Conservation (phyloP, 352 stramenopile species). For the Peronospora farinosa region DNA sequence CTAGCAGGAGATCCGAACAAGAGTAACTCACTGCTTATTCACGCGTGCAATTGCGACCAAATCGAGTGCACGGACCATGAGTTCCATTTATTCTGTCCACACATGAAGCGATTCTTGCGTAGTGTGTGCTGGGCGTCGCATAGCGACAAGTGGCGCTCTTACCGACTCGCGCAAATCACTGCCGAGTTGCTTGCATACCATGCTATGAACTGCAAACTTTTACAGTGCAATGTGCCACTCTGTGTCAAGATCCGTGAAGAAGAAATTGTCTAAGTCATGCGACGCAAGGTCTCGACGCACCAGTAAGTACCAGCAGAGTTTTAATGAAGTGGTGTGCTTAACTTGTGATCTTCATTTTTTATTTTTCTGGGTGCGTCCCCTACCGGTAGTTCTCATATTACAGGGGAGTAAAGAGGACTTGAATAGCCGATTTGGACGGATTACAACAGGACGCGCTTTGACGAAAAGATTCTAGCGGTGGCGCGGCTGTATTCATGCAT, state of each 20-base stretch:
- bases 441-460: no score
- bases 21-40: slow-evolving; percentile 50
- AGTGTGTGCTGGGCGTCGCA: slow-evolving; percentile 63
- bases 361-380: no score
- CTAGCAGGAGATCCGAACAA: slow-evolving; percentile 36
- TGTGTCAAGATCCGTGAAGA: slow-evolving; percentile 38
- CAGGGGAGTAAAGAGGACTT: no score
- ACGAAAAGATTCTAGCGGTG: no score
- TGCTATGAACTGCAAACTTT: slow-evolving; percentile 36
- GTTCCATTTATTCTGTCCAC: slow-evolving; percentile 41
- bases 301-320: slow-evolving; percentile 12
- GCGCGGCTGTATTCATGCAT: no score
- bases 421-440: no score
- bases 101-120: slow-evolving; percentile 67
- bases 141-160: slow-evolving; percentile 45
- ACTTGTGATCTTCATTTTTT: no score
- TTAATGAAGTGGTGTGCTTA: slow-evolving; percentile 5
- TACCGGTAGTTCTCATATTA: no score
- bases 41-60: slow-evolving; percentile 54
- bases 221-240: slow-evolving; percentile 37
- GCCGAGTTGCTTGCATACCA: slow-evolving; percentile 54
- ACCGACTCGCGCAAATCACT: slow-evolving; percentile 36
- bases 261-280: slow-evolving; percentile 38
- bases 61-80: slow-evolving; percentile 31
- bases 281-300: not conserved